Evolutionary conservation across 2,329 filamentous ascomycete species (phyloP).

Genomic region (Microcera coccophila): DNA sequence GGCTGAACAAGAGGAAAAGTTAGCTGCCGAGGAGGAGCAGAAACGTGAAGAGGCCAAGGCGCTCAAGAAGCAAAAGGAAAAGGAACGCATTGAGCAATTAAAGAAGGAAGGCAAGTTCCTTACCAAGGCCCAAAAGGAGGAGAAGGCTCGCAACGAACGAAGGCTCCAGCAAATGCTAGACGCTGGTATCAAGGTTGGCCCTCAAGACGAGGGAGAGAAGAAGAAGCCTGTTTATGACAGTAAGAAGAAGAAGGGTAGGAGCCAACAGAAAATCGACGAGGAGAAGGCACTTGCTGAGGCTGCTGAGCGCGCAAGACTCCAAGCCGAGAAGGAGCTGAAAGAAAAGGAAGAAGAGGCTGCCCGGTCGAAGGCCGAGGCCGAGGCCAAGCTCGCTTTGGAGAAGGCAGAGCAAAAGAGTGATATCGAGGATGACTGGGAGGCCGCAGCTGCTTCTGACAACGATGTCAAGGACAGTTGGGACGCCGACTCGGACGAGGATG

Average conservation of each 20-base stretch:
- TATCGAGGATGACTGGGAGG: conserved; percentile 83
- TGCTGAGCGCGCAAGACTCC: conserved; percentile 63
- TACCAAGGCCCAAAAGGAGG: conserved; percentile 80
- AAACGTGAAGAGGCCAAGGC: conserved; percentile 69
- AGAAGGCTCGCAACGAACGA: conserved; percentile 72
- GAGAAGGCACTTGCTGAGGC: conserved; percentile 75
- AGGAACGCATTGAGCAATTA: conserved; percentile 78
- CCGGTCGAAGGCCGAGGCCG: conserved; percentile 53
- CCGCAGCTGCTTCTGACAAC: conserved; percentile 70
- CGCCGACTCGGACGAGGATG: conserved; percentile 72
- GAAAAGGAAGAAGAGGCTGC: conserved; percentile 60
- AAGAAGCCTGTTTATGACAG: conserved; percentile 73
- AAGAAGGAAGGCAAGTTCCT: conserved; percentile 86
- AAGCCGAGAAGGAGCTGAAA: conserved; percentile 64
- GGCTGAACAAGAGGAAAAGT: conserved; percentile 62
- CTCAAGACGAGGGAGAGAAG: conserved; percentile 56
- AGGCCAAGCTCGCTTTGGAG: conserved; percentile 50
- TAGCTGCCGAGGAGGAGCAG: conserved; percentile 63
- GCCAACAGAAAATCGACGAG: conserved; percentile 63
- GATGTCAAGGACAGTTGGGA: conserved; percentile 95
- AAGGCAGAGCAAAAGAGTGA: conserved; percentile 57
- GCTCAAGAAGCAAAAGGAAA: conserved; percentile 80
- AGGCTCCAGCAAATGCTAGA: conserved; percentile 84
- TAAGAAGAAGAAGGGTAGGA: conserved; percentile 72
- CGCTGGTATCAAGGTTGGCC: conserved; percentile 69